Percentiles rank a stretch among this genome's conserved stretches.
phyloP scores from a whole-genome alignment of 192 early-diverging fungal species.

The Dimargaris cristalligena region DNA sequence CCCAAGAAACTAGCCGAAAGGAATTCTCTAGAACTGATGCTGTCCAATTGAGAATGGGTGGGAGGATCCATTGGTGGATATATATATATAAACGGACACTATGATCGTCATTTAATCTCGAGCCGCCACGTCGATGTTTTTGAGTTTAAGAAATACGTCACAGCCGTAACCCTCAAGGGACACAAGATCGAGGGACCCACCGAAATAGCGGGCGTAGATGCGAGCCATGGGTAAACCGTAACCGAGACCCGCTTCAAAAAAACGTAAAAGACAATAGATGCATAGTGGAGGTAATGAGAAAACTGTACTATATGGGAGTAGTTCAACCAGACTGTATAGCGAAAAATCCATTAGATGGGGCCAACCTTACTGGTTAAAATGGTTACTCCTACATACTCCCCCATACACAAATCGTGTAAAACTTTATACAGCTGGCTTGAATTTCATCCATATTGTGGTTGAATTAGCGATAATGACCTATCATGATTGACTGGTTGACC shows the following conservation, averaged over 20 bases:
- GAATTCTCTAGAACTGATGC: too few relatives aligned
- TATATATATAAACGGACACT: too few relatives aligned
- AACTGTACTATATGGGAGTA: neutral
- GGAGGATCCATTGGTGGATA: too few relatives aligned
- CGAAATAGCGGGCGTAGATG: slow-evolving; percentile 87
- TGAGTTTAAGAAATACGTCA: slow-evolving; percentile 78
- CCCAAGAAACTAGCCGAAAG: too few relatives aligned
- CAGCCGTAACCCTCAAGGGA: slow-evolving; percentile 79
- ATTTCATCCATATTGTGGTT: too few relatives aligned
- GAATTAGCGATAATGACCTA: neutral
- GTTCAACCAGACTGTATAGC: too few relatives aligned
- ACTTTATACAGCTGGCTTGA: too few relatives aligned
- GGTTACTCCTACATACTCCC: neutral
- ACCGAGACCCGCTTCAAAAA: slow-evolving; percentile 28
- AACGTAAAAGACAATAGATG: neutral
- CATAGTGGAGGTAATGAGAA: neutral
- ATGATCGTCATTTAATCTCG: too few relatives aligned
- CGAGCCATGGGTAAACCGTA: slow-evolving; percentile 76
- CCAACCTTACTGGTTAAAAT: too few relatives aligned
- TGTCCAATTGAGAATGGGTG: too few relatives aligned
- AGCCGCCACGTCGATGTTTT: slow-evolving; percentile 55
- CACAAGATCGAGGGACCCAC: slow-evolving; percentile 67
- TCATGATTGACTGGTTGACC: neutral
- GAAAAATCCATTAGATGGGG: too few relatives aligned
- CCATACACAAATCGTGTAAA: too few relatives aligned